Evolutionary conservation across 805 yeast species (phyloP), one percentile per base, ranked within the genome.

Genomic region (Geotrichum ghanense): DNA sequence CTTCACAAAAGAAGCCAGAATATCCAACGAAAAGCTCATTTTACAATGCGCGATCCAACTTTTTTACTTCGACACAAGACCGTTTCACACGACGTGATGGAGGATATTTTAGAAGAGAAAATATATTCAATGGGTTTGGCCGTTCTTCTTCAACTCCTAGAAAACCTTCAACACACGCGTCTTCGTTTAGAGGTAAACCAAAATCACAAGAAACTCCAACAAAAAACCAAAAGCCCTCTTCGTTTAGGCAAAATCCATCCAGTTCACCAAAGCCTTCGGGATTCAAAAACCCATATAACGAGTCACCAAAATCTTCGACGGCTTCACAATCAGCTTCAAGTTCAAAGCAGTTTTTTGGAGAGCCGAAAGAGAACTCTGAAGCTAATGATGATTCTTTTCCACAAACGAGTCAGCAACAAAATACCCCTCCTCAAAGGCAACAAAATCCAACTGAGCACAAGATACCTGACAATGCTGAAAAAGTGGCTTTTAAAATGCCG

Each of bases 301-400:
- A n/a, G n/a, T n/a, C n/a, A n/a, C n/a, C n/a, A n/a, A n/a, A n/a
- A n/a, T n/a, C n/a, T n/a, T n/a, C n/a, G n/a, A n/a, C n/a, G n/a
- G n/a, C n/a, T n/a, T n/a, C n/a, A n/a, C n/a, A n/a, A n/a, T n/a
- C n/a, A n/a, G n/a, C n/a, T n/a, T n/a, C n/a, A n/a, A n/a, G n/a
- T n/a, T n/a, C n/a, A n/a, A n/a, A n/a, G n/a, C 37, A 31, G 14
- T 31, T n/a, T n/a, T 31, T 31, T 31, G 37, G 37, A 31, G 19
- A 31, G 14, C 37, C 37, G 12, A 9, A 19, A 31, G 37, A 31
- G 37, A 31, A 31, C n/a, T n/a, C n/a, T n/a, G n/a, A n/a, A n/a
- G n/a, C n/a, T n/a, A n/a, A n/a, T n/a, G n/a, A n/a, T n/a, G n/a
- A n/a, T n/a, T n/a, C n/a, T n/a, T n/a, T n/a, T n/a, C n/a, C n/a